These are phyloP conservation scores for Ophiocordyceps camponoti-rufipedis DNA, from an alignment of 2,329 filamentous ascomycete species.

Conservation along the genomic window DNA sequence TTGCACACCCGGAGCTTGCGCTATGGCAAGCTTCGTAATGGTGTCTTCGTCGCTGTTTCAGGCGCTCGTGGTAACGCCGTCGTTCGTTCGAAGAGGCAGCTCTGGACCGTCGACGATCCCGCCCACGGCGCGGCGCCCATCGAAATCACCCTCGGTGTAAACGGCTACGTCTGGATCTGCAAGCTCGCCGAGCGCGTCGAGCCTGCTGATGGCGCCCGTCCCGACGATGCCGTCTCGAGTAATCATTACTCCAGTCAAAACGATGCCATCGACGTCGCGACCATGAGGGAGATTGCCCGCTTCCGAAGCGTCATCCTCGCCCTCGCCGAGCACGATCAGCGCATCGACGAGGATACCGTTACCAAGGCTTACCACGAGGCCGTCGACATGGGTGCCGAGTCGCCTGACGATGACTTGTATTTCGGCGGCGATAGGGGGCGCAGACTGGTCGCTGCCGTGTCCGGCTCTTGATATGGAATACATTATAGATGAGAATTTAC, in stretches of 20 bases:
- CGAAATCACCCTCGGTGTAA: constrained; percentile 81
- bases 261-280: constrained; percentile 58
- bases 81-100: constrained; percentile 66
- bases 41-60: constrained; percentile 66
- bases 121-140: constrained; percentile 43
- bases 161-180: constrained; percentile 92
- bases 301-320: constrained; percentile 67
- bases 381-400: constrained; percentile 51
- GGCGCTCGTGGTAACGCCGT: constrained; percentile 70
- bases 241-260: constrained; percentile 93
- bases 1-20: constrained; percentile 81
- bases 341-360: constrained; percentile 82
- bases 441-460: constrained; percentile 24
- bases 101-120: constrained; percentile 56
- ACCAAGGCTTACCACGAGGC: constrained; percentile 67
- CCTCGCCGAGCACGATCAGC: constrained; percentile 62
- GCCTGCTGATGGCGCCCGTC: constrained; percentile 36
- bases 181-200: constrained; percentile 67
- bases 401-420: constrained; percentile 40
- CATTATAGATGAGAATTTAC: no score
- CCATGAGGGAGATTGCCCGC: constrained; percentile 74
- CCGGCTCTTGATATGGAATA: constrained; percentile 6
- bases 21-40: constrained; percentile 91
- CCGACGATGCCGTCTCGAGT: constrained; percentile 70
- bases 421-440: constrained; percentile 38